Percentiles rank a stretch among this genome's conserved stretches.
phyloP scores from a whole-genome alignment of 2,329 filamentous ascomycete genomes.

The Curvularia hawaiiensis region DNA sequence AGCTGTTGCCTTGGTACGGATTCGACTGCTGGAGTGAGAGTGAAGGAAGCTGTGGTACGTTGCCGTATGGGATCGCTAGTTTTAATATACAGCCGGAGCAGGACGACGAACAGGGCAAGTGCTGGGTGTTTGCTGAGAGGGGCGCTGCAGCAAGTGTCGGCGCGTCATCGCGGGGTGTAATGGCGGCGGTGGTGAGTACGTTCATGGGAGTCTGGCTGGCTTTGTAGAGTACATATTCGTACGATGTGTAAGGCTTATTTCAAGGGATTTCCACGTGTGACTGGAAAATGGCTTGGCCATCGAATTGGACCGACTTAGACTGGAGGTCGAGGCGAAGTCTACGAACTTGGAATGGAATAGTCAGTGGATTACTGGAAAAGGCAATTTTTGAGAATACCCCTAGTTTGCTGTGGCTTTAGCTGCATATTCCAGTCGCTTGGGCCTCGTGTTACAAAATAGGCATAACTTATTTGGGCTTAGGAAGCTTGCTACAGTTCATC shows the following conservation, averaged over 20 bases:
- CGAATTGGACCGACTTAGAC: too few relatives aligned
- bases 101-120: neutral
- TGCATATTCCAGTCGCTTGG: neutral
- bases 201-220: neutral
- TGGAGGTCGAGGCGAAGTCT: neutral
- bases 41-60: neutral
- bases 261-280: neutral
- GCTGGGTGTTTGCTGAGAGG: neutral
- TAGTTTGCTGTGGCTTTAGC: neutral
- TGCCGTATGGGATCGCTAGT: neutral
- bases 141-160: neutral
- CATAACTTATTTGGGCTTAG: neutral
- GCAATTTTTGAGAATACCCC: neutral
- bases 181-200: neutral
- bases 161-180: neutral
- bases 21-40: slow-evolving; percentile 3
- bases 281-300: neutral
- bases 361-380: neutral
- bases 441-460: neutral
- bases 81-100: neutral
- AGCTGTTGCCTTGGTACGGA: neutral
- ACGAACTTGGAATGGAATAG: neutral
- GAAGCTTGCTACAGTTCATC: neutral
- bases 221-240: neutral
- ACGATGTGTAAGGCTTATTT: neutral